phyloP scores from a whole-genome alignment of 345 rosid genomes.

The Eucalyptus rudis region DNA sequence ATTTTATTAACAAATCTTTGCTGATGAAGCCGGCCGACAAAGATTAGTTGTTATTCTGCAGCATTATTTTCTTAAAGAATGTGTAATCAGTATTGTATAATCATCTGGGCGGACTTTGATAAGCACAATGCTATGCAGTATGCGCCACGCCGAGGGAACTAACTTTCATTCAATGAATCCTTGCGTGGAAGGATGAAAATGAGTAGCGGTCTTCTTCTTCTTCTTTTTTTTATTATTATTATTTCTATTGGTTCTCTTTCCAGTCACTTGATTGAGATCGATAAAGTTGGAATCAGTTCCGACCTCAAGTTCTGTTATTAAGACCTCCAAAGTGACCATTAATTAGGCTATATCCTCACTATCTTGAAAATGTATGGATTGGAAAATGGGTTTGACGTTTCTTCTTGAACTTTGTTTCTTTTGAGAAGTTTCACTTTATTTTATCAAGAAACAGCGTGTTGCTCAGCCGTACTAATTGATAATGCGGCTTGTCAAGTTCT shows the following conservation, averaged over 20 bases:
- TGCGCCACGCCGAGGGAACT: neutral
- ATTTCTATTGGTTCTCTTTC: neutral
- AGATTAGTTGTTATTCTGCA: neutral
- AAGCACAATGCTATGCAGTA: neutral
- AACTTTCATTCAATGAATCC: neutral
- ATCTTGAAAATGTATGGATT: neutral
- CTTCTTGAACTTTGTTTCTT: slow-evolving; percentile 1
- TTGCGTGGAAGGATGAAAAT: neutral
- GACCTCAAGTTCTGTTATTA: neutral
- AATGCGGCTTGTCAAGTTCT: neutral
- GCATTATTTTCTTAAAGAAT: neutral
- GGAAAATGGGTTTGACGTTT: neutral
- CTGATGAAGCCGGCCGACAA: neutral
- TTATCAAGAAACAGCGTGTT: neutral
- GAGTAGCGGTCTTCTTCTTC: neutral
- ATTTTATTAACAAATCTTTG: neutral
- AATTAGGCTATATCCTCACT: neutral
- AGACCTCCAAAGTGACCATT: neutral
- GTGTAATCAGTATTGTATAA: too few relatives aligned
- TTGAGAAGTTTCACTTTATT: neutral
- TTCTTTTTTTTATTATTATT: too few relatives aligned
- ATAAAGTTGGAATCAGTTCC: neutral
- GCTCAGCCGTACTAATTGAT: neutral
- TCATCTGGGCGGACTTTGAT: neutral
- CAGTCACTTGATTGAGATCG: neutral